A percentile compares a stretch with the other conserved stretches of the same genome.
These are phyloP conservation scores for Aspergillus sp. DNA, from an alignment of 2,329 filamentous ascomycete species.

Conservation along the genomic window DNA sequence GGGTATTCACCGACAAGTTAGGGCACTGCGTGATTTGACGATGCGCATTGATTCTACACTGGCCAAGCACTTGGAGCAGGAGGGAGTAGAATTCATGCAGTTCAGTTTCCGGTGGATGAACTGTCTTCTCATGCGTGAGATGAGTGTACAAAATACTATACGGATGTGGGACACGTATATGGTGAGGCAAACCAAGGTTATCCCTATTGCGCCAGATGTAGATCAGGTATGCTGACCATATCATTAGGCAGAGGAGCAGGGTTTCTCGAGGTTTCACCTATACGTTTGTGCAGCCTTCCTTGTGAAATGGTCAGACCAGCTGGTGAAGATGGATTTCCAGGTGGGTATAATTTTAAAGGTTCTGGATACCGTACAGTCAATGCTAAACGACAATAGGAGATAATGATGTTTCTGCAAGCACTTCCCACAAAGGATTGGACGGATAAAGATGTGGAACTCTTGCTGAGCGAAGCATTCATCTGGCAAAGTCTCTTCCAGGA, in stretches of 20 bases:
- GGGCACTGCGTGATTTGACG: conserved; percentile 83
- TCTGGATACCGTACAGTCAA: neutral
- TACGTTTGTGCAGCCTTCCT: conserved; percentile 98
- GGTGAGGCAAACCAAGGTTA: conserved; percentile 52
- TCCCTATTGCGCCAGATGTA: neutral
- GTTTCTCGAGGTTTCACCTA: conserved; percentile 96
- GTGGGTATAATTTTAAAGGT: conserved; percentile 31
- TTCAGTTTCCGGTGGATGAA: conserved; percentile 99
- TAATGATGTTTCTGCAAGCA: conserved; percentile 99
- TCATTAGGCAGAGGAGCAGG: conserved; percentile 88
- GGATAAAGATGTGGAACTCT: conserved; percentile 94
- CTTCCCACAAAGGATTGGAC: conserved; percentile 93
- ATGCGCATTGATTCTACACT: conserved; percentile 81
- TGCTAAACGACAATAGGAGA: conserved; percentile 63
- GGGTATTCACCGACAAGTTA: conserved; percentile 91
- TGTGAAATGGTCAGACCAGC: conserved; percentile 95
- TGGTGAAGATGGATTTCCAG: conserved; percentile 93
- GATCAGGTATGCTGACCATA: conserved; percentile 19
- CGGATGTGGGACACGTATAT: conserved; percentile 99
- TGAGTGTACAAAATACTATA: conserved; percentile 94
- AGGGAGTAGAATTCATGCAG: conserved; percentile 97
- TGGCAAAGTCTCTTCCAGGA: conserved; percentile 98
- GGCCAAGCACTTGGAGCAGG: conserved; percentile 83
- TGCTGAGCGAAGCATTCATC: conserved; percentile 95
- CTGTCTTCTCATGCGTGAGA: conserved; percentile 94